Evolutionary conservation across 1,284 basidiomycete genomes (phyloP).

Genomic region (Xerocomus amazonicus): DNA sequence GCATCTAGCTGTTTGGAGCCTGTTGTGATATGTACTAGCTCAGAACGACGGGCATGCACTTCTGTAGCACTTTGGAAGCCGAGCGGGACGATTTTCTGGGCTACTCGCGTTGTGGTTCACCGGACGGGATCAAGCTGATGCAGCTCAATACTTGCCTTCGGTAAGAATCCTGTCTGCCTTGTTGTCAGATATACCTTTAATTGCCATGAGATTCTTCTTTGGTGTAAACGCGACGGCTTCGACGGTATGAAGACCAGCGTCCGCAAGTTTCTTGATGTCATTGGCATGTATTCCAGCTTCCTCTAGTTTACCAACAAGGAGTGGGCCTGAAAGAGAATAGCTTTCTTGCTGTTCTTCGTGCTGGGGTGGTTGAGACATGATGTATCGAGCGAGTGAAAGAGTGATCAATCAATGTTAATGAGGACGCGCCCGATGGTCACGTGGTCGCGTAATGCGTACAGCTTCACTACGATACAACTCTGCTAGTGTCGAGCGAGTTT

Average conservation of each 20-base stretch:
- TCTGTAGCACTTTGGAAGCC: conserved; percentile 99
- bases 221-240: conserved; percentile 97
- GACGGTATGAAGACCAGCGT: conserved; percentile 91
- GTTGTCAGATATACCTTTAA: conserved; percentile 97
- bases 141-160: conserved; percentile 63
- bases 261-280: conserved; percentile 95
- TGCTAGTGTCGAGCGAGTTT: conserved; percentile 38
- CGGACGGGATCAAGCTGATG: neutral
- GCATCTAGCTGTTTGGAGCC: conserved; percentile 97
- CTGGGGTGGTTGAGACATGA: conserved; percentile 45
- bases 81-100: conserved; percentile 93
- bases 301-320: conserved; percentile 81
- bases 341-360: conserved; percentile 54
- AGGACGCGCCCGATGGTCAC: conserved; percentile 29
- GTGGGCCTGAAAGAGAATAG: conserved; percentile 66
- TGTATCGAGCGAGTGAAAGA: conserved; percentile 21
- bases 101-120: conserved; percentile 41
- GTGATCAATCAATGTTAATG: neutral
- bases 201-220: conserved; percentile 87
- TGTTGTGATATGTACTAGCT: conserved; percentile 95
- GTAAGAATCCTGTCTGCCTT: conserved; percentile 97
- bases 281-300: conserved; percentile 89
- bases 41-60: conserved; percentile 92
- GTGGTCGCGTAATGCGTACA: conserved; percentile 22
- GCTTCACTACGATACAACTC: conserved; percentile 6